Evolutionary conservation across 2,329 filamentous ascomycete genomes (phyloP), one percentile per base, ranked within the genome.

Genomic region (Fusarium sp.): DNA sequence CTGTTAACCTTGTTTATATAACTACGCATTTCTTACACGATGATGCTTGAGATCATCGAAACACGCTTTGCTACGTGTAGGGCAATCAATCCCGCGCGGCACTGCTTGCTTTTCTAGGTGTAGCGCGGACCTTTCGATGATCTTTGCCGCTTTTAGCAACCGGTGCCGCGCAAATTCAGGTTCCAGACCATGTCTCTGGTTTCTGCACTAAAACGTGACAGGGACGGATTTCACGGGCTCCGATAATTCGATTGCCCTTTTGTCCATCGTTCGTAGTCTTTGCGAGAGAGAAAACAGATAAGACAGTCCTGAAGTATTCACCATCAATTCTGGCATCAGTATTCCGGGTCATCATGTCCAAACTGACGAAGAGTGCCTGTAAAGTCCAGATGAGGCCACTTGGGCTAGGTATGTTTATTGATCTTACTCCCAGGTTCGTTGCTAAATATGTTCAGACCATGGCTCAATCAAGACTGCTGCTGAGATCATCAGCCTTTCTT

Each of bases 351-450:
- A 47, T 8, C 13, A 47, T 47, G 45, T 47, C 45, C 20, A 28
- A 41, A 28, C 8, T 17, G 36, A 28, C 15, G 14, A 30, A 32
- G 22, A 50, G 15, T 9, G 13, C 17, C 5, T 45, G 39, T 14
- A 26, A 45, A 11, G n/a, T 35, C 8, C 54, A 35, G 0, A 26
- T 57, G 28, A n/a, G 30, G 39, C 39, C 39, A 9, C 13, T 45
- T 1, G 28, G 39, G 12, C 15, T 57, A 4, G 4, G 54, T 57
- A 12, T 0, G 54, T 42, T 15, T 4, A 15, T 15, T 15, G 4
- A 1, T 15, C 1, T 11, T 8, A 14, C 5, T 2, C 1, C 8
- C 10, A 18, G 11, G 1, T 7, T 53, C 18, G 14, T 3, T 8
- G 9, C 53, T 55, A 12, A 56, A 8, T 14, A 14, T 10, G 0